These are phyloP conservation scores for Colletotrichum cordylinicola DNA, from an alignment of 2,329 filamentous ascomycete genomes.

Conservation along the genomic window DNA sequence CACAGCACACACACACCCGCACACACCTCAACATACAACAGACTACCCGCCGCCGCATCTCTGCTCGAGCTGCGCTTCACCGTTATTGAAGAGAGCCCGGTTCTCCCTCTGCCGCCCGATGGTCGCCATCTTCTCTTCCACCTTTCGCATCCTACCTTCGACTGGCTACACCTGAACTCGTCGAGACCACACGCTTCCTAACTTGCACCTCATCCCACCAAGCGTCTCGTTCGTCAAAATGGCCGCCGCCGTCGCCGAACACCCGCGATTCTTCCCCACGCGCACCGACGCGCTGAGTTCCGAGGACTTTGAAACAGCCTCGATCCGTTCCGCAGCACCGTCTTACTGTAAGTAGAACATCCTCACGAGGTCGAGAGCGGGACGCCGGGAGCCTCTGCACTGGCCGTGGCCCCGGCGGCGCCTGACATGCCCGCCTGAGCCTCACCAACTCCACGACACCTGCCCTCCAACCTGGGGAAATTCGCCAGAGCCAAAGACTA, in stretches of 20 bases:
- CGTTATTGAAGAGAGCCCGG: not conserved
- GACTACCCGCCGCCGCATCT: not conserved
- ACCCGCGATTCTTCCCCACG: constrained; percentile 17
- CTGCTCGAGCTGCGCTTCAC: not conserved
- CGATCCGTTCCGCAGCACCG: constrained; percentile 70
- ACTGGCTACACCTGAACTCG: not conserved
- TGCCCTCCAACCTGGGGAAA: not conserved
- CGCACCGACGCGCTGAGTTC: constrained; percentile 35
- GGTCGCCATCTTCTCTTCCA: not conserved
- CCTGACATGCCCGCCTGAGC: not conserved
- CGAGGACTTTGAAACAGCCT: constrained; percentile 71
- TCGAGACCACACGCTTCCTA: not conserved
- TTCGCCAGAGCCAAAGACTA: not conserved
- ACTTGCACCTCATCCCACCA: not conserved
- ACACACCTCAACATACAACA: not conserved
- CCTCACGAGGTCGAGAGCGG: not conserved
- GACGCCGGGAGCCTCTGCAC: not conserved
- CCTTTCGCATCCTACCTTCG: not conserved
- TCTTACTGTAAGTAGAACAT: constrained; percentile 62
- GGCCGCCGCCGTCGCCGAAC: constrained; percentile 12
- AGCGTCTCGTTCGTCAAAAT: not conserved
- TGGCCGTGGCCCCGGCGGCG: not conserved
- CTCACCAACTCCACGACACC: not conserved
- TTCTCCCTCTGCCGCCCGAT: not conserved
- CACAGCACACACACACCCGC: not conserved